Percentiles rank a stretch among this genome's conserved stretches.
Evolutionary conservation across 2,329 filamentous ascomycete species (phyloP).

Genomic region (Aspergillus sojae): DNA sequence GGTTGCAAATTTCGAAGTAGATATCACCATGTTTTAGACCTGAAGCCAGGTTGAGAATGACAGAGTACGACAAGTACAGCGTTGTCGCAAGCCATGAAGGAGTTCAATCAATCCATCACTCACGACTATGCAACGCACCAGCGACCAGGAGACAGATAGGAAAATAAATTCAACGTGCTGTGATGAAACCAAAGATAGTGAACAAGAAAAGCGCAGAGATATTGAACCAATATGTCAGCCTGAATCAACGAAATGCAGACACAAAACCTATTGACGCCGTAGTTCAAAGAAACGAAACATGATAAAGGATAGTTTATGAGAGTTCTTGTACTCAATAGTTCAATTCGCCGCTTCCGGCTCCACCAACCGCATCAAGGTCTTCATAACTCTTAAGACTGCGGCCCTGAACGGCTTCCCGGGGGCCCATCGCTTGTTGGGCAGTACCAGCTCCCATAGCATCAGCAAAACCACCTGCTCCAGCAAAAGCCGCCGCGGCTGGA

Average conservation of each 20-base stretch:
- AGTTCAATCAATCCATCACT: background rate
- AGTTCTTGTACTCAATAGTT: slow-evolving; percentile 68
- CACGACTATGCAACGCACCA: background rate
- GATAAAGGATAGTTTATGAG: background rate
- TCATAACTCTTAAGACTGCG: slow-evolving; percentile 96
- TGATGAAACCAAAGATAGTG: background rate
- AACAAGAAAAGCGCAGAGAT: slow-evolving; percentile 1
- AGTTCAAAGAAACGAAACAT: slow-evolving; percentile 4
- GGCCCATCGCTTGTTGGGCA: slow-evolving; percentile 72
- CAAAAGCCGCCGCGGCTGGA: slow-evolving; percentile 41
- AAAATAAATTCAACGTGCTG: background rate
- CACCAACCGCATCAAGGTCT: slow-evolving; percentile 84
- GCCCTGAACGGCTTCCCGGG: slow-evolving; percentile 88
- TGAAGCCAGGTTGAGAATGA: background rate
- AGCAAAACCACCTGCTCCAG: slow-evolving; percentile 48
- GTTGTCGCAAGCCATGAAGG: background rate
- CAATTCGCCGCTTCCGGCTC: slow-evolving; percentile 76
- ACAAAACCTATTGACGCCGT: slow-evolving; percentile 16
- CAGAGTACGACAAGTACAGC: background rate
- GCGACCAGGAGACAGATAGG: background rate
- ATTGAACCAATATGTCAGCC: slow-evolving; percentile 6
- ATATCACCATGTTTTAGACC: slow-evolving; percentile 8
- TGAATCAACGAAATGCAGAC: slow-evolving; percentile 4
- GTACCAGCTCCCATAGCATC: slow-evolving; percentile 63
- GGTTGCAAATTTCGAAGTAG: slow-evolving; percentile 6